phyloP scores from a whole-genome alignment of 306 rosid species.

The Lathyrus sativus region DNA sequence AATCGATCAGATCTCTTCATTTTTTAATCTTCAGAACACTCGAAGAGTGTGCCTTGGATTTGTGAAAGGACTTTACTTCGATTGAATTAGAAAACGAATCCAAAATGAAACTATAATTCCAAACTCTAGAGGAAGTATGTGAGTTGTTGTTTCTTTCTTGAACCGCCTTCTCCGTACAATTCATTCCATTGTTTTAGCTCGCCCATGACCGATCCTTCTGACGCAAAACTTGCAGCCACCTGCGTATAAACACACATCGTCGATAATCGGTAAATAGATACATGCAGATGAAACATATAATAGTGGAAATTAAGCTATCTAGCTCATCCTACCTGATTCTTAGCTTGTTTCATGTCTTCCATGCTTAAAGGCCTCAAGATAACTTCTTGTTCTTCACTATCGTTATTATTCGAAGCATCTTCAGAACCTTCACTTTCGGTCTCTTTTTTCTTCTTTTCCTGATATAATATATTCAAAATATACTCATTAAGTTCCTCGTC shows the following conservation, averaged over 20 bases:
- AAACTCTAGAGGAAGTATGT: conserved; percentile 77
- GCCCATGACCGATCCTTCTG: conserved; percentile 82
- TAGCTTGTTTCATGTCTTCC: conserved; percentile 97
- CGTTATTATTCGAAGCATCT: conserved; percentile 50
- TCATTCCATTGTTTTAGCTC: conserved; percentile 97
- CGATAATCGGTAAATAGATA: conserved; percentile 12
- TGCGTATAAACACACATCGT: conserved; percentile 37
- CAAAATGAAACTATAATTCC: conserved; percentile 17
- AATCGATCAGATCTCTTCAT: conserved; percentile 21
- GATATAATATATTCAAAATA: conserved; percentile 19
- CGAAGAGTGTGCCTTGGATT: conserved; percentile 19
- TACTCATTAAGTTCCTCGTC: conserved; percentile 8
- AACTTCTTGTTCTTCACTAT: conserved; percentile 59
- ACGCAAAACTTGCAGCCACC: conserved; percentile 93
- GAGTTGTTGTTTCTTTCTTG: conserved; percentile 90
- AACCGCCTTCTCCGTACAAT: conserved; percentile 89
- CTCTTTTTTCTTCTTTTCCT: conserved; percentile 76
- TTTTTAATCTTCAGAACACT: conserved; percentile 12
- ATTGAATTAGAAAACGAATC: not conserved
- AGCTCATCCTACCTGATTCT: conserved; percentile 63
- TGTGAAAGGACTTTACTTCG: conserved; percentile 30
- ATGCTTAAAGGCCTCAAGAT: conserved; percentile 69
- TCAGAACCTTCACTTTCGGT: conserved; percentile 54
- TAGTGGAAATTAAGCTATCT: not conserved
- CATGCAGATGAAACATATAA: not conserved